These are phyloP conservation scores for Puccinia triticina DNA, from an alignment of 1,284 basidiomycete genomes.

Conservation along the genomic window DNA sequence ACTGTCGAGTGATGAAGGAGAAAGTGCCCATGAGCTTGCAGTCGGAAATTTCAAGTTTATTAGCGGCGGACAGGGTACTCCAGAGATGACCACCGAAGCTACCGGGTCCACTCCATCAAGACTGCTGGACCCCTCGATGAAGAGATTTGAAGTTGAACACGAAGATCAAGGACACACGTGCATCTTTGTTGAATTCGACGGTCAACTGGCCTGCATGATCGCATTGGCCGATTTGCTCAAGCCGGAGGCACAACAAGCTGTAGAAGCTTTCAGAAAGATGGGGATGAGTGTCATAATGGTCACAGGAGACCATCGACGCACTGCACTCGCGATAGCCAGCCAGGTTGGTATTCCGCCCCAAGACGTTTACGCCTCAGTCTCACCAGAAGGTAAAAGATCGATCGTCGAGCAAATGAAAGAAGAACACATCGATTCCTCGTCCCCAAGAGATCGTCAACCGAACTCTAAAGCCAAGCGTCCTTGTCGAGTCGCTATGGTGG, in stretches of 20 bases:
- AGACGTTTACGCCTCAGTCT: conserved; percentile 83
- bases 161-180: conserved; percentile 75
- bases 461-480: conserved; percentile 51
- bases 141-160: conserved; percentile 71
- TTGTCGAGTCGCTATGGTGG: conserved; percentile 69
- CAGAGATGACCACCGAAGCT: background rate
- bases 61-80: background rate
- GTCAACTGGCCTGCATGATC: conserved; percentile 61
- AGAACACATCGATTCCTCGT: conserved; percentile 61
- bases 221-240: conserved; percentile 84
- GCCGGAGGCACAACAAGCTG: conserved; percentile 76
- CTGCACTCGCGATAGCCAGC: conserved; percentile 80
- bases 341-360: conserved; percentile 80
- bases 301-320: conserved; percentile 82
- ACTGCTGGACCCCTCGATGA: conserved; percentile 59
- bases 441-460: background rate
- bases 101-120: conserved; percentile 54
- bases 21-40: background rate
- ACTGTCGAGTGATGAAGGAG: conserved; percentile 50
- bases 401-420: conserved; percentile 77
- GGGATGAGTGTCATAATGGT: conserved; percentile 87
- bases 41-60: conserved; percentile 43
- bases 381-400: conserved; percentile 86
- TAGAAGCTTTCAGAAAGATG: conserved; percentile 77
- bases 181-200: conserved; percentile 74